phyloP scores from a whole-genome alignment of 495 filamentous ascomycete species.

The Penicillium pancosmium region DNA sequence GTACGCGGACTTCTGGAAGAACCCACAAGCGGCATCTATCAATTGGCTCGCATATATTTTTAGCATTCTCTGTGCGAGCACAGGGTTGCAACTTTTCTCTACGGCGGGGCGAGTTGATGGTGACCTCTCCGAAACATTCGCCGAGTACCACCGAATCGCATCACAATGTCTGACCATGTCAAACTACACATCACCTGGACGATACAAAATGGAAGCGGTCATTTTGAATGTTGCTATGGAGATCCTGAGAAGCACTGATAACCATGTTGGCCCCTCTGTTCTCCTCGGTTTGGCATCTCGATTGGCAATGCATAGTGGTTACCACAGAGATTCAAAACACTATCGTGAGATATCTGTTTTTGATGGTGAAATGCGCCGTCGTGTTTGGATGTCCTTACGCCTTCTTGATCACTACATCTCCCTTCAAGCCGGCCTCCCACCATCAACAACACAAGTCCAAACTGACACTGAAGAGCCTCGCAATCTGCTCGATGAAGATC shows the following conservation, averaged over 20 bases:
- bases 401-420: conserved; percentile 36
- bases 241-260: conserved; percentile 27
- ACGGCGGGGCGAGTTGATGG: conserved; percentile 19
- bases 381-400: conserved; percentile 30
- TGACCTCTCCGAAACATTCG: conserved; percentile 17
- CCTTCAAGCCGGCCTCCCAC: conserved; percentile 40
- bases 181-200: conserved; percentile 27
- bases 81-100: conserved; percentile 22
- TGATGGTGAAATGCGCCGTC: conserved; percentile 41
- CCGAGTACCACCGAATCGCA: conserved; percentile 19
- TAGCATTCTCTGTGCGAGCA: conserved; percentile 16
- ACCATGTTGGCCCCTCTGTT: conserved; percentile 24
- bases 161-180: conserved; percentile 32
- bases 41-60: conserved; percentile 20
- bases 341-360: conserved; percentile 30
- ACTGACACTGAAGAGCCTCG: conserved; percentile 36
- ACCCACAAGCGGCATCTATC: conserved; percentile 18
- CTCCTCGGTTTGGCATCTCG: conserved; percentile 28
- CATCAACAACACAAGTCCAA: conserved; percentile 26
- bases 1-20: conserved; percentile 28
- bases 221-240: conserved; percentile 27
- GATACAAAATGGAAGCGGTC: conserved; percentile 34
- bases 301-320: conserved; percentile 36
- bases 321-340: conserved; percentile 35
- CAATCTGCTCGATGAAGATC: conserved; percentile 39